Evolutionary conservation across 768 basidiomycete species (phyloP).

Genomic region (Trametes sanguinea): DNA sequence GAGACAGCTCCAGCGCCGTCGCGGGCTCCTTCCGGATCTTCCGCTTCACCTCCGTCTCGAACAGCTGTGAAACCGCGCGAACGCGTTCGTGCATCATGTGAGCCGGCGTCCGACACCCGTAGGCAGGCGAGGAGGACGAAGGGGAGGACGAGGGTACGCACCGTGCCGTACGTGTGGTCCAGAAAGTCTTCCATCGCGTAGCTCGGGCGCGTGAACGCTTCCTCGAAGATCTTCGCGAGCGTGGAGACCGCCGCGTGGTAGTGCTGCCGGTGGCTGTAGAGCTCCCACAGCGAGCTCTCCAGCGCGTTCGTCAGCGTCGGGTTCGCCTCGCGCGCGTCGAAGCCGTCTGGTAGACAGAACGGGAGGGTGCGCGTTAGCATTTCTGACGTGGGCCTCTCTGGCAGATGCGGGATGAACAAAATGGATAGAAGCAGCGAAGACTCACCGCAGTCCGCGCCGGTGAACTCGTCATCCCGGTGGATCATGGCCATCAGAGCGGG

Average conservation of each 20-base stretch:
- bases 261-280: slow-evolving; percentile 75
- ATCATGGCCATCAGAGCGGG: slow-evolving; percentile 93
- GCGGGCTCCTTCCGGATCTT: slow-evolving; percentile 81
- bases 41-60: slow-evolving; percentile 79
- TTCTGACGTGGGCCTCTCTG: not conserved
- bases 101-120: not conserved
- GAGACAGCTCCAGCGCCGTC: slow-evolving; percentile 35
- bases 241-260: slow-evolving; percentile 90
- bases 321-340: slow-evolving; percentile 62
- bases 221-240: slow-evolving; percentile 79
- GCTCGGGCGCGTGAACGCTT: slow-evolving; percentile 91
- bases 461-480: slow-evolving; percentile 55
- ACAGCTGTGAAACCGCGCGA: slow-evolving; percentile 53
- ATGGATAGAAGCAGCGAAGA: not conserved
- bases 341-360: slow-evolving; percentile 57
- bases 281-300: slow-evolving; percentile 91
- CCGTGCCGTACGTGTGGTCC: slow-evolving; percentile 89
- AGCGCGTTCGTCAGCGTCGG: slow-evolving; percentile 80
- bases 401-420: slow-evolving; percentile 7
- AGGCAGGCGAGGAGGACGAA: too few relatives aligned
- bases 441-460: slow-evolving; percentile 22
- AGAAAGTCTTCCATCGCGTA: slow-evolving; percentile 95
- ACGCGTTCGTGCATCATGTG: not conserved
- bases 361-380: not conserved
- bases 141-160: slow-evolving; percentile 37